Evolutionary conservation across 768 basidiomycete genomes (phyloP).

Genomic region (Hortiboletus campestris): DNA sequence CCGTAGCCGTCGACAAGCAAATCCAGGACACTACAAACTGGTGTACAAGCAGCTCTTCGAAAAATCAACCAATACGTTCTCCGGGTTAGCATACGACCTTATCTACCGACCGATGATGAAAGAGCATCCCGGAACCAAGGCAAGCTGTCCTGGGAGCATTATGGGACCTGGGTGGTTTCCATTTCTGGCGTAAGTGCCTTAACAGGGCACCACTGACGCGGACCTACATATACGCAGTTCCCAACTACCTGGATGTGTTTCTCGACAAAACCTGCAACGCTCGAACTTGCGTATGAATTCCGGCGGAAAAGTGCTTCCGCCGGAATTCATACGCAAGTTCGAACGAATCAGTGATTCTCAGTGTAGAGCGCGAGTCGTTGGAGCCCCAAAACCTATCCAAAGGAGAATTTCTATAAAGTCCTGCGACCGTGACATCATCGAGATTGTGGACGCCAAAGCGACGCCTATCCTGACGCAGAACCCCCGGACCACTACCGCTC

Average conservation of each 20-base stretch:
- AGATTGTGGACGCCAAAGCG: slow-evolving; percentile 9
- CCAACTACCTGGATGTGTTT: slow-evolving; percentile 1
- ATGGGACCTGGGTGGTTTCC: slow-evolving; percentile 1
- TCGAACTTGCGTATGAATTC: slow-evolving; percentile 3
- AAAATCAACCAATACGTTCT: neutral
- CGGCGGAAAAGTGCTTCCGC: neutral
- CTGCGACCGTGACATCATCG: slow-evolving; percentile 8
- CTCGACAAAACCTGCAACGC: slow-evolving; percentile 1
- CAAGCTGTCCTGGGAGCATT: slow-evolving; percentile 5
- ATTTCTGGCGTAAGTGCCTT: slow-evolving; percentile 4
- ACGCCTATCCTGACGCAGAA: slow-evolving; percentile 6
- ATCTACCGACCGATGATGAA: slow-evolving; percentile 11
- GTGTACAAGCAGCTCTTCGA: slow-evolving; percentile 7
- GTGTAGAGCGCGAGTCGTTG: slow-evolving; percentile 7
- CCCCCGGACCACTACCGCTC: too few species aligned
- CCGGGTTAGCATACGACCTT: neutral
- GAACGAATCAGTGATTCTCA: slow-evolving; percentile 7
- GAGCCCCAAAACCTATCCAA: slow-evolving; percentile 4
- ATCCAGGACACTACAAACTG: slow-evolving; percentile 7
- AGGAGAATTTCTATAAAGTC: slow-evolving; percentile 10
- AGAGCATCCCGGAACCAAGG: slow-evolving; percentile 4
- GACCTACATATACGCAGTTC: neutral
- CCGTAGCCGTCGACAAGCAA: slow-evolving; percentile 5
- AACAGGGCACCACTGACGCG: neutral
- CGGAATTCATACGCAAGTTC: too few species aligned